These are phyloP conservation scores for Diplocarpon rosae DNA, from an alignment of 2,329 filamentous ascomycete species.

Conservation along the genomic window DNA sequence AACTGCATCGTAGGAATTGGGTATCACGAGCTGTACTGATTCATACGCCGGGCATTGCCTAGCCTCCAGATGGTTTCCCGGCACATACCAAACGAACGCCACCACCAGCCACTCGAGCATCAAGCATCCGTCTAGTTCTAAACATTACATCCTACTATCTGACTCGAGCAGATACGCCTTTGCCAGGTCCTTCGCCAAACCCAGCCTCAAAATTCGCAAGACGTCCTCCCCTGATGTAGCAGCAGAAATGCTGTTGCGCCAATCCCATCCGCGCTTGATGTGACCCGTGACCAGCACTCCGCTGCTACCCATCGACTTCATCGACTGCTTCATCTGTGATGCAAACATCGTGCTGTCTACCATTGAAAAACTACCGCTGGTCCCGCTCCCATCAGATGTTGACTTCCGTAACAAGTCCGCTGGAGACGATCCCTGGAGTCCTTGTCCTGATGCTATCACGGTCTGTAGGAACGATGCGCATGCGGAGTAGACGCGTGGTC, in stretches of 20 bases:
- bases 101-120: conserved; percentile 1
- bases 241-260: conserved; percentile 46
- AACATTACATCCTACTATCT: conserved; percentile 31
- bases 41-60: too few relatives aligned
- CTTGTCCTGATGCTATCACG: conserved; percentile 60
- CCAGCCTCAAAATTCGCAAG: conserved; percentile 59
- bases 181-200: conserved; percentile 63
- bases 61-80: too few relatives aligned
- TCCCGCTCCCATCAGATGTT: conserved; percentile 41
- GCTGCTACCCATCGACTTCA: conserved; percentile 34
- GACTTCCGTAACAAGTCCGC: conserved; percentile 57
- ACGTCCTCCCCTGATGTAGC: conserved; percentile 56
- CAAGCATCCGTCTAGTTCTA: neutral
- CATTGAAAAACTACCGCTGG: conserved; percentile 46
- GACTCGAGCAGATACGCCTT: conserved; percentile 58
- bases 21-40: too few relatives aligned
- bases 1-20: too few relatives aligned
- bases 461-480: conserved; percentile 71
- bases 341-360: conserved; percentile 64
- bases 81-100: conserved; percentile 11
- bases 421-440: conserved; percentile 49
- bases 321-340: conserved; percentile 49
- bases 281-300: conserved; percentile 37
- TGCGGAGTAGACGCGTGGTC: conserved; percentile 57
- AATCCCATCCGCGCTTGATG: conserved; percentile 60